Evolutionary conservation across 345 rosid species (phyloP), one percentile per base, ranked within the genome.

Genomic region (Populus ilicifolia): DNA sequence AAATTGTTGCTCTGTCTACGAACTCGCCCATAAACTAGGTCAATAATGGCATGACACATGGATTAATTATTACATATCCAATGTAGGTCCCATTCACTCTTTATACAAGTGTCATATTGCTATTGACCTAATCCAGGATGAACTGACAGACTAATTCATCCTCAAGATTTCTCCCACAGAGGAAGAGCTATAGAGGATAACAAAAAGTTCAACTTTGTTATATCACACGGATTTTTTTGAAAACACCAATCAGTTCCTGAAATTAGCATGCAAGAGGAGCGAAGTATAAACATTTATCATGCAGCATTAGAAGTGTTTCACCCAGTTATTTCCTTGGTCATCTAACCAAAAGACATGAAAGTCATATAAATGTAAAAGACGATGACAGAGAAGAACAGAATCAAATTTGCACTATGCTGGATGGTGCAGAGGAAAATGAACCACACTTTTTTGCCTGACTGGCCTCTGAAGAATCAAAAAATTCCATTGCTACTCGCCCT

Each of bases 401-500:
- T 54, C 16, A n/a, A 68, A 54, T 65, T 59, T 8, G 62, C 29
- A 39, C 33, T 38, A 23, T 56, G 59, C 30, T 48, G 50, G 23
- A 73, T 8, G 48, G 62, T 12, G 29, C n/a, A 66, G 20, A 68
- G 39, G 27, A 52, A 50, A 52, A 46, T 4, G 8, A 36, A 63
- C 3, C 87, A 29, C 90, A 93, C 99, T 92, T 95, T 93, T 95
- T 95, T 76, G 97, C 90, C 82, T 95, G 99, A 85, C 91, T 91
- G 68, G 96, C 87, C 75, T 95, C 99, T 48, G 99, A 89, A 62
- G 86, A 94, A 87, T 93, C 98, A 78, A 95, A 95, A 75, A 92
- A 93, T 79, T 93, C 99, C 99, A 95, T 95, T n/a, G 99, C 91
- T 64, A 95, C 97, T 78, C 99, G 86, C 63, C 99, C 98, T 82